Percentiles rank a stretch among this genome's conserved stretches.
phyloP scores from a whole-genome alignment of 495 filamentous ascomycete genomes.

The Bryoglossum gracile region DNA sequence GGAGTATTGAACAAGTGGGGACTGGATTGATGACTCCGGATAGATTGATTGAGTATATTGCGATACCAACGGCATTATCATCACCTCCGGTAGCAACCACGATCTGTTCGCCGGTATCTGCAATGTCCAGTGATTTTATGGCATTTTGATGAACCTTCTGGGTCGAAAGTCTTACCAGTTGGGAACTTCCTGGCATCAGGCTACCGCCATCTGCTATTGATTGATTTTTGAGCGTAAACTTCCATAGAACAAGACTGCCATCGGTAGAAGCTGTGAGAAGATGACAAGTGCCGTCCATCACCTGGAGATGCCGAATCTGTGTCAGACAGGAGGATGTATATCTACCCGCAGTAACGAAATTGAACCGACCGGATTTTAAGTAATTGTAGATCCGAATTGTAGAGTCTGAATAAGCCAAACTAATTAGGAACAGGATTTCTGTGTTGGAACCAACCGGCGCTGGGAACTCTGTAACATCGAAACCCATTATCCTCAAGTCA shows the following conservation, averaged over 20 bases:
- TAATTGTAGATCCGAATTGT: constrained; percentile 61
- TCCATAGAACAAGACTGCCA: constrained; percentile 37
- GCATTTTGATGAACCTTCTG: constrained; percentile 63
- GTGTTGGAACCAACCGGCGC: not conserved
- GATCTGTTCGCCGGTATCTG: constrained; percentile 19
- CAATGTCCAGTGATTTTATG: constrained; percentile 50
- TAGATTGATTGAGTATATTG: constrained; percentile 18
- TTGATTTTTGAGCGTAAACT: not conserved
- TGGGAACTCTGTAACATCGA: constrained; percentile 44
- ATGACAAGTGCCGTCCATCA: constrained; percentile 22
- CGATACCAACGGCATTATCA: constrained; percentile 67
- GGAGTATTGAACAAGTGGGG: constrained; percentile 38
- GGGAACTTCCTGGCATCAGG: constrained; percentile 8
- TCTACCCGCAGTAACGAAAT: constrained; percentile 44
- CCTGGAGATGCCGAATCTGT: constrained; percentile 41
- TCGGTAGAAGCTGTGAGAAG: constrained; percentile 46
- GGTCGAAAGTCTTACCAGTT: constrained; percentile 17
- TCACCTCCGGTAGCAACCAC: constrained; percentile 74
- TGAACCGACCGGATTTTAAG: constrained; percentile 40
- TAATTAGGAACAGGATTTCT: constrained; percentile 47
- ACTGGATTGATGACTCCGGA: not conserved
- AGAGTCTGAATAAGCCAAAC: constrained; percentile 73
- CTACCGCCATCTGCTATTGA: not conserved
- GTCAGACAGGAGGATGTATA: constrained; percentile 81
- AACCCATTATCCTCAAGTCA: constrained; percentile 74